These are phyloP conservation scores for Raphidocelis subcapitata DNA, from an alignment of 139 green algal genomes.

Conservation along the genomic window DNA sequence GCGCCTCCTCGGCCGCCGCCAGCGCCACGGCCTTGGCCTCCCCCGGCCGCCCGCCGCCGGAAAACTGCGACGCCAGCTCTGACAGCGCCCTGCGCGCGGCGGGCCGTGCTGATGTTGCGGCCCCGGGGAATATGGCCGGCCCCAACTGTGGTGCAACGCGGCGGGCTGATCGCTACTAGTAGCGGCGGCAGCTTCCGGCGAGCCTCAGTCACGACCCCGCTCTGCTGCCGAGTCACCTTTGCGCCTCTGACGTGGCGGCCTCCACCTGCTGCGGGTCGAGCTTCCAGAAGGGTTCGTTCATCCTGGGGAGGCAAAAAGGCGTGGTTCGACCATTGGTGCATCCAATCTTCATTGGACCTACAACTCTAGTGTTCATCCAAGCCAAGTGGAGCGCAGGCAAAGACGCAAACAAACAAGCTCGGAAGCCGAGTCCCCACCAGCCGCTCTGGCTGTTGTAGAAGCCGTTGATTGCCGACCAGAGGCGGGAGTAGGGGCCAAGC, in stretches of 20 bases:
- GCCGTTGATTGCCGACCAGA: constrained; percentile 63
- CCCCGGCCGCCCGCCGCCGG: constrained; percentile 20
- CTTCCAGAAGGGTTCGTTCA: constrained; percentile 74
- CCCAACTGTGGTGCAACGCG: no score
- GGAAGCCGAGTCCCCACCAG: neutral
- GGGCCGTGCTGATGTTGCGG: no score
- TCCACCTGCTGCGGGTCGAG: constrained; percentile 75
- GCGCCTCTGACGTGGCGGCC: constrained; percentile 50
- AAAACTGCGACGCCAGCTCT: constrained; percentile 73
- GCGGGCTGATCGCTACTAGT: no score
- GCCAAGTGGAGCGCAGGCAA: no score
- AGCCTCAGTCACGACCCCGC: neutral
- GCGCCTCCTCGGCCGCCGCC: constrained; percentile 52
- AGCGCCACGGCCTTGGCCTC: constrained; percentile 34
- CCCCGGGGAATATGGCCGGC: no score
- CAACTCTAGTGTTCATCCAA: neutral
- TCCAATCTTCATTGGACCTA: no score
- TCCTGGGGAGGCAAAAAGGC: constrained; percentile 37
- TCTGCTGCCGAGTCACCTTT: neutral
- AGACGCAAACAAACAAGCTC: no score
- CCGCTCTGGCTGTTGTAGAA: constrained; percentile 37
- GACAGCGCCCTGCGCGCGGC: constrained; percentile 52
- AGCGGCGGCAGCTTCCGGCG: no score
- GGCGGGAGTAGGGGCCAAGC: constrained; percentile 64
- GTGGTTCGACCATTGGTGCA: no score